Percentiles rank a stretch among this genome's conserved stretches.
These are phyloP conservation scores for Psilocybe subaeruginosa DNA, from an alignment of 768 basidiomycete species.

Conservation along the genomic window DNA sequence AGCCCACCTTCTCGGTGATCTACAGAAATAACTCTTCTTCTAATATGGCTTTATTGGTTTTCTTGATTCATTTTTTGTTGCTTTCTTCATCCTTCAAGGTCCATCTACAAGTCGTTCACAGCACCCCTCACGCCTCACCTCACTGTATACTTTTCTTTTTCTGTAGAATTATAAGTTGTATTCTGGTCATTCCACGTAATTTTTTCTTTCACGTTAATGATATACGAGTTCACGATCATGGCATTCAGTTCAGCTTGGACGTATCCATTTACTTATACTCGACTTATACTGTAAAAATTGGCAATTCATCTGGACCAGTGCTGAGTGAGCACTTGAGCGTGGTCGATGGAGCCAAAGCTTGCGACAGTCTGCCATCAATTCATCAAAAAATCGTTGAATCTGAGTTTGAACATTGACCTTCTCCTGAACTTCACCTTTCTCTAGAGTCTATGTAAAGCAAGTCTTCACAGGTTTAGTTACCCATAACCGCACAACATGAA, in stretches of 20 bases:
- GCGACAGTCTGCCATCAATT: too few species aligned
- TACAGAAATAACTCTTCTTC: background rate
- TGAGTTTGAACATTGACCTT: too few species aligned
- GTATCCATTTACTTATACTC: too few species aligned
- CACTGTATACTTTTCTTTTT: slow-evolving; percentile 2
- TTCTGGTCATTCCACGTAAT: background rate
- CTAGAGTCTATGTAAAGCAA: too few species aligned
- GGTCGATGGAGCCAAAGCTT: too few species aligned
- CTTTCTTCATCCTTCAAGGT: background rate
- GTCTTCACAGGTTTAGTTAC: too few species aligned
- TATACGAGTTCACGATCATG: slow-evolving; percentile 2
- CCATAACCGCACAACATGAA: too few species aligned
- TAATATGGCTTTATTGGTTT: background rate
- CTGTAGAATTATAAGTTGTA: background rate
- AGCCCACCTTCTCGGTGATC: background rate
- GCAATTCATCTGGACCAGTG: too few species aligned
- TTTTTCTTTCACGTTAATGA: background rate
- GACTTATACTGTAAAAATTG: too few species aligned
- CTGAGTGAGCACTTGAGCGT: too few species aligned
- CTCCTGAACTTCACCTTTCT: too few species aligned
- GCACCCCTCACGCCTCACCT: background rate
- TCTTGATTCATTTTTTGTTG: background rate
- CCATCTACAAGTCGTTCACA: background rate
- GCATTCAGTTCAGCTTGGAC: background rate
- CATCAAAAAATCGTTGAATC: too few species aligned